These are phyloP conservation scores for Microsporum ferrugineum DNA, from an alignment of 2,329 filamentous ascomycete genomes.

Conservation along the genomic window DNA sequence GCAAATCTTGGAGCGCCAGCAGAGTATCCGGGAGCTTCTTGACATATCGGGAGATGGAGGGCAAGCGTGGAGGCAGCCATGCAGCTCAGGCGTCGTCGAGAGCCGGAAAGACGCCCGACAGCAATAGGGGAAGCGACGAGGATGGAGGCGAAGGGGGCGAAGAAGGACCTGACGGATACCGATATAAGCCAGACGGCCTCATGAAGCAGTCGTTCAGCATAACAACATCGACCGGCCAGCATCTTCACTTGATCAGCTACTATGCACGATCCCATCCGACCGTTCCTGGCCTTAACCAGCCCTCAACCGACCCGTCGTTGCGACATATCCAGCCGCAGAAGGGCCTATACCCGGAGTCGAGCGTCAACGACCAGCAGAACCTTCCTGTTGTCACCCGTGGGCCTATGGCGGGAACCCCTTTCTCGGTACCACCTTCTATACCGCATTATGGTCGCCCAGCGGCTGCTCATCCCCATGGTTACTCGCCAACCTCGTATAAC, in stretches of 20 bases:
- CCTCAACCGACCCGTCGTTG: constrained; percentile 66
- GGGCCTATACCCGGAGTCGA: constrained; percentile 95
- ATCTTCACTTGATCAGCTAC: constrained; percentile 95
- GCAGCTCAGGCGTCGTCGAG: constrained; percentile 49
- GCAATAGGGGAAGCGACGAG: constrained; percentile 68
- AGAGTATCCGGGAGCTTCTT: constrained; percentile 94
- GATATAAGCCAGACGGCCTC: constrained; percentile 89
- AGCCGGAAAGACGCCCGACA: constrained; percentile 70
- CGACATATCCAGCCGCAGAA: constrained; percentile 77
- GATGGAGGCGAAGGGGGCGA: constrained; percentile 61
- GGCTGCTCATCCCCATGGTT: constrained; percentile 30
- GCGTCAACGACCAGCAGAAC: constrained; percentile 70
- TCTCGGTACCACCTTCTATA: constrained; percentile 42
- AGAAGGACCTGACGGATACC: constrained; percentile 69
- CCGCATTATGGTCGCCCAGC: constrained; percentile 43
- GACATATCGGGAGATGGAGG: constrained; percentile 97
- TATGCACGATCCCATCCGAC: constrained; percentile 71
- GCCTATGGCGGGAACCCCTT: constrained; percentile 49
- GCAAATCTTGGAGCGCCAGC: constrained; percentile 98
- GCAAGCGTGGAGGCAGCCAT: constrained; percentile 70
- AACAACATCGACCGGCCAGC: constrained; percentile 77
- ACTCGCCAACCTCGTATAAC: constrained; percentile 28
- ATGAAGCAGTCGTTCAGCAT: constrained; percentile 99
- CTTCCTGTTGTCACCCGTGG: constrained; percentile 70
- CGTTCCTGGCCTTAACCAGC: constrained; percentile 63